phyloP scores from a whole-genome alignment of 306 rosid genomes.

The Malus orientalis region DNA sequence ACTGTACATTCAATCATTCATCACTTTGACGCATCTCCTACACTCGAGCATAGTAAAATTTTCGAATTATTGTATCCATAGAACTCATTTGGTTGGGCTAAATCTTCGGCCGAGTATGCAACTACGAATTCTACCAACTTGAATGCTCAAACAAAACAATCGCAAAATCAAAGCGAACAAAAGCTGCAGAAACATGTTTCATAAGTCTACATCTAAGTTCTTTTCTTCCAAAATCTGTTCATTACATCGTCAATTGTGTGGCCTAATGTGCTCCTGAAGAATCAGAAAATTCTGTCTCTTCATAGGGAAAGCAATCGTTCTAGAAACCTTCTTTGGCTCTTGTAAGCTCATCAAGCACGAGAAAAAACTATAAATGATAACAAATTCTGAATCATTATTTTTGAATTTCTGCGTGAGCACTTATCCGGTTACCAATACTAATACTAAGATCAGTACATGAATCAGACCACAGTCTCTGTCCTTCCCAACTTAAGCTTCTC shows the following conservation, averaged over 20 bases:
- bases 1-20: too few species aligned
- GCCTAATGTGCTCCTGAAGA: not conserved
- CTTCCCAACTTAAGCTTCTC: constrained; percentile 5
- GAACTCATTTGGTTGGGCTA: too few species aligned
- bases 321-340: not conserved
- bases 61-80: too few species aligned
- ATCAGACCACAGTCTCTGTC: not conserved
- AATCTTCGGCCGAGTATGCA: too few species aligned
- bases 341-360: not conserved
- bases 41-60: too few species aligned
- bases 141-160: too few species aligned
- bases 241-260: not conserved
- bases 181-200: too few species aligned
- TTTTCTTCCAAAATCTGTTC: not conserved
- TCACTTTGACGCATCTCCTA: too few species aligned
- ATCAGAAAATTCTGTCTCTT: not conserved
- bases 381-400: not conserved
- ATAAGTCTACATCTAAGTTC: not conserved
- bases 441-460: not conserved
- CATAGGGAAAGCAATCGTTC: too few species aligned
- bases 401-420: not conserved
- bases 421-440: not conserved
- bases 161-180: too few species aligned
- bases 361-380: not conserved
- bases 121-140: too few species aligned